Base-by-base conservation (phyloP, 208 protist genomes). In the Entamoeba dispar region DNA sequence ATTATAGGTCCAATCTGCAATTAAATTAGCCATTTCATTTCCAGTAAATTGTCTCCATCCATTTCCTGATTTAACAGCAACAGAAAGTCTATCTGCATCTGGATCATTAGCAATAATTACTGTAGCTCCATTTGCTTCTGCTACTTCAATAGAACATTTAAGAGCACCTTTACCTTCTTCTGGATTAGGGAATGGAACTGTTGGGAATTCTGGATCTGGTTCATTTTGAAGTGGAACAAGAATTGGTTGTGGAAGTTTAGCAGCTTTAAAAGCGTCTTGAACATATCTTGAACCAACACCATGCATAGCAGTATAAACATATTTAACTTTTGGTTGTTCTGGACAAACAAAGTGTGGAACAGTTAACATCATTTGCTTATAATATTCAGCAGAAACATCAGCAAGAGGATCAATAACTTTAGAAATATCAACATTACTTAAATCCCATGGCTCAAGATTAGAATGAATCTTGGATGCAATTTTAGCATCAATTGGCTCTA, bases 41-140 rank as follows among this genome's bases (percentile, higher is more conserved):
- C 98, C 92, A 31, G 12, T 99, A 92, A 98, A 98, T 22, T 98
- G 93, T 91, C 96, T 96, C 97, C 97, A 99, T 97, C 98, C 93
- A 96, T 95, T 91, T 49, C 34, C 19, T 92, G 91, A 49, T 92
- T 91, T 94, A 95, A 99, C 98, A 57, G 97, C 97, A 43, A 99
- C 96, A 17, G 97, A 98, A 47, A 99, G 96, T 50, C 98, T 95
- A 95, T 99, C 98, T 3, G 98, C 97, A 94, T 99, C 98, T 22
- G 98, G 98, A 95, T 99, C 98, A 94, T 99, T 99, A 7, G 98
- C 98, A 22, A 99, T 93, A 90, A 99, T 98, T 1, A 99, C 73
- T 17, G 73, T n/a, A 43, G 96, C 92, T 31, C 94, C 95, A 57
- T 93, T 55, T 2, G 31, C 50, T 3, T 97, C 94, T 15, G 98